Base-by-base conservation (phyloP, 805 yeast species). In the Nakazawaea sp. region DNA sequence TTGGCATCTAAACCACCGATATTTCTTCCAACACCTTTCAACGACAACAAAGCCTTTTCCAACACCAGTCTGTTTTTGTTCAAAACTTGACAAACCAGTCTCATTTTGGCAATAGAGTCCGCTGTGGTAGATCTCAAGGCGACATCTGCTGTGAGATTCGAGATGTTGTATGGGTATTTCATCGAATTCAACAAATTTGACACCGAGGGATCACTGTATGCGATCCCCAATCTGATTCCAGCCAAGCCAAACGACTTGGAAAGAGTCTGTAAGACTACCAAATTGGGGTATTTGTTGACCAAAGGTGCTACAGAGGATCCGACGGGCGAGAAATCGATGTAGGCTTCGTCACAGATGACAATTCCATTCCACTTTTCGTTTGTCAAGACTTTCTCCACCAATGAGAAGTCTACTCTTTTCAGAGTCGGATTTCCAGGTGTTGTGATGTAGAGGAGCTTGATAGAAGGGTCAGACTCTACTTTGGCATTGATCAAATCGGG, bases 351-450 rank as follows among this genome's bases (percentile, higher is more conserved):
- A 2, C 86, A 78, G 13, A 90, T 81, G 6, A 92, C 74, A 19
- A 89, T 59, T 4, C 94, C 95, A 47, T 79, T 77, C 80, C 86
- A 79, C 4, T 58, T 61, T 29, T 66, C 61, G 36, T 56, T 58
- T 3, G 58, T 44, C 37, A 81, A 53, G 2, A 84, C 50, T 37
- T 64, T 53, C 34, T 68, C 61, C 27, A 88, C 62, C 29, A 73
- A 62, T 0, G 53, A 55, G 6, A 69, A 64, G 15, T 70, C 64
- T 31, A 90, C 56, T 32, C 74, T 61, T 21, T 75, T 71, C 9
- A 82, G 96, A 0, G 98, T 90, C 26, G 98, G 98, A 56, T 92
- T 92, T 27, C 98, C 98, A 9, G 98, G 98, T 1, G 97, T 84
- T 12, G 97, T 90, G 44, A 90, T 62, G 55, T 86, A 90, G 2